Base-by-base conservation (phyloP, 2,329 filamentous ascomycete species). In the Aureobasidium sp. region DNA sequence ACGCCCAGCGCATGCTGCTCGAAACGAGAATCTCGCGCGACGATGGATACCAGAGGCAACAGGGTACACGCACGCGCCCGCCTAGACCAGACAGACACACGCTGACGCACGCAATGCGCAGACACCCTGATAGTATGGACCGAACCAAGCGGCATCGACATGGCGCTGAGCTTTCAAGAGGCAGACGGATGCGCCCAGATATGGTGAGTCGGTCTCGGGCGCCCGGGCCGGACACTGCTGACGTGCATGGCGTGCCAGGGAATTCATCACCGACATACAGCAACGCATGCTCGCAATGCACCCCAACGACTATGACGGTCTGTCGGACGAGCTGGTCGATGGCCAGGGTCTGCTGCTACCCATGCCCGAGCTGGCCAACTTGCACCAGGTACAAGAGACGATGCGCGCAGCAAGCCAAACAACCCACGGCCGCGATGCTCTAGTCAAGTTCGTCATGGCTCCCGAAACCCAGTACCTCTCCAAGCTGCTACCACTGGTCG, bases 41-140 rank as follows among this genome's bases (percentile, higher is more conserved):
- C 70, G 93, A 97, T 83, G 89, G 89, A 62, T 97, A 97, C 72
- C 92, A 97, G 76, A 96, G 96, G 76, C 94, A 99, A 74, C 93
- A 97, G 87, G 90, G 90, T 87, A 82, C 69, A 78, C 51, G 17
- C 55, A 72, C 55, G 35, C 62, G 31, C 57, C n/a, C 49, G 55
- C 61, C 59, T 17, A 11, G 37, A 27, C 15, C 19, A 29, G 11
- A 1, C 13, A 37, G 46, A 58, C 50, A 45, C 43, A 57, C 27
- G 57, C 45, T 61, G 49, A 64, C 33, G 27, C 37, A 23, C 13
- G 8, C 35, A n/a, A 13, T 46, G 29, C 49, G 55, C 53, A 60
- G 93, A 97, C 74, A 99, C 94, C 3, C 83, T 99, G 63, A 97
- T 99, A 64, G 92, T 99, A 63, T 99, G 94, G 94, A 96, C 93